Conservation (phyloP, 1,284 basidiomycete species). For the Coniferiporia sulphurascens region DNA sequence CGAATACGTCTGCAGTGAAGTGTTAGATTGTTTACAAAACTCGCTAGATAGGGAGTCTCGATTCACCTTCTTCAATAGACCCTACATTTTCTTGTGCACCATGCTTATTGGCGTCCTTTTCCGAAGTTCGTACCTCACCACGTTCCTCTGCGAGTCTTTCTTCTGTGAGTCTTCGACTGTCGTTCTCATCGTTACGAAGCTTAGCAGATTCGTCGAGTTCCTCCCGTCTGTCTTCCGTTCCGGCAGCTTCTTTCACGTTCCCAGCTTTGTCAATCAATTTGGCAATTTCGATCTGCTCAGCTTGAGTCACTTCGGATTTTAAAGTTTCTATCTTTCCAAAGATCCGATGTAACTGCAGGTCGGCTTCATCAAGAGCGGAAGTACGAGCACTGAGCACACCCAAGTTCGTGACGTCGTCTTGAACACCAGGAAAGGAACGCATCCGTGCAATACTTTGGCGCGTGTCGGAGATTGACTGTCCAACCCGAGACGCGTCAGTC, state of each 20-base stretch:
- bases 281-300: conserved; percentile 11
- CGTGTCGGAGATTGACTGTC: background rate
- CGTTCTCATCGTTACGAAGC: conserved; percentile 15
- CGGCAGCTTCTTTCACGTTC: conserved; percentile 36
- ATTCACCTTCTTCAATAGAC: conserved; percentile 20
- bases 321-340: conserved; percentile 1
- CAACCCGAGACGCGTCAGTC: background rate
- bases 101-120: conserved; percentile 18
- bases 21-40: background rate
- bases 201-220: conserved; percentile 7
- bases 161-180: conserved; percentile 18
- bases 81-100: conserved; percentile 5
- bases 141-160: conserved; percentile 22
- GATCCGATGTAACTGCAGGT: conserved; percentile 4
- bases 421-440: conserved; percentile 10
- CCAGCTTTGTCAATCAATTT: conserved; percentile 46
- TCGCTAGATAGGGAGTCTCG: background rate
- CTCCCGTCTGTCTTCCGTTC: conserved; percentile 21
- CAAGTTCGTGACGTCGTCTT: conserved; percentile 10
- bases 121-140: conserved; percentile 20
- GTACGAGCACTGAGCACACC: background rate
- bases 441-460: conserved; percentile 9
- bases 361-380: conserved; percentile 9
- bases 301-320: background rate
- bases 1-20: conserved; percentile 12